These are phyloP conservation scores for Stagonosporopsis cucurbitacearum DNA, from an alignment of 2,329 filamentous ascomycete species.

Conservation along the genomic window DNA sequence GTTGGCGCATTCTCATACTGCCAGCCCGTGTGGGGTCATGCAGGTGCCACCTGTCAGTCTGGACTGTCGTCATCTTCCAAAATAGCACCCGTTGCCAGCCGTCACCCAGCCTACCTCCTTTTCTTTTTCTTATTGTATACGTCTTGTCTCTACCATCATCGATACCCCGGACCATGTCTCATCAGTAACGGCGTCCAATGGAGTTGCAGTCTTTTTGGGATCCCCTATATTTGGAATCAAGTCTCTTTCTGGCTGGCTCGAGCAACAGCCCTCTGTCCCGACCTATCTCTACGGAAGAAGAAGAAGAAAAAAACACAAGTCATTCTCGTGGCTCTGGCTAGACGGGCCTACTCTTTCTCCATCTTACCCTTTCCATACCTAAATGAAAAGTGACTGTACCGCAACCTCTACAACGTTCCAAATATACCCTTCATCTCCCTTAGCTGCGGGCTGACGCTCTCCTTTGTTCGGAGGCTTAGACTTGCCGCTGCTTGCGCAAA, in stretches of 20 bases:
- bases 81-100: not conserved
- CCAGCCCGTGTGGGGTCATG: constrained; percentile 12
- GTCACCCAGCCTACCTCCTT: not conserved
- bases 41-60: constrained; percentile 8
- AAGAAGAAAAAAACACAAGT: constrained; percentile 1
- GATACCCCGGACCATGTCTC: constrained; percentile 34
- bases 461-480: constrained; percentile 74
- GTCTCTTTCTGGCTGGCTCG: not conserved
- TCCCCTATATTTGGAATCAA: not conserved
- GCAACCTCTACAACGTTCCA: not conserved
- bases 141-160: constrained; percentile 20
- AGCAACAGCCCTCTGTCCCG: constrained; percentile 7
- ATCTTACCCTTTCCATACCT: not conserved
- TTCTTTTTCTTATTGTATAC: constrained; percentile 3
- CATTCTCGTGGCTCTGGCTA: not conserved
- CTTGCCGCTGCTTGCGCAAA: constrained; percentile 83
- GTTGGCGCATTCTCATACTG: constrained; percentile 5
- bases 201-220: constrained; percentile 18
- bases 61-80: constrained; percentile 8
- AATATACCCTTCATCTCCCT: constrained; percentile 33
- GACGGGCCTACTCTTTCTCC: not conserved
- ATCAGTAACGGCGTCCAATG: constrained; percentile 25
- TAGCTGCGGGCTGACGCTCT: constrained; percentile 72
- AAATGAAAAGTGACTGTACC: not conserved
- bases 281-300: not conserved